These are phyloP conservation scores for Leccinum solheimii DNA, from an alignment of 1,284 basidiomycete species.

Conservation along the genomic window DNA sequence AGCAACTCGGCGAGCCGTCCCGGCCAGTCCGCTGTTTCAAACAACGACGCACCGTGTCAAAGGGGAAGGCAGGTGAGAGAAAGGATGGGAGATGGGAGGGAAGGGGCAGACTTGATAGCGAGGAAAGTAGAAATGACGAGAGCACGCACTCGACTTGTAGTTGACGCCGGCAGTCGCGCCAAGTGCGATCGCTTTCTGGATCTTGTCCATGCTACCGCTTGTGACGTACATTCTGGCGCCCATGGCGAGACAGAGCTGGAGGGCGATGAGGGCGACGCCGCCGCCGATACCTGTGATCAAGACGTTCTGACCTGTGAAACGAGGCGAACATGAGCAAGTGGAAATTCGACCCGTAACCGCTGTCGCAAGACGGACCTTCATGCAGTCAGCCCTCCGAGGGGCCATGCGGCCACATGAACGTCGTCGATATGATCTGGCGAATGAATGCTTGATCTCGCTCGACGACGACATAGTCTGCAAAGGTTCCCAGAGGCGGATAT, in stretches of 20 bases:
- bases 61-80: not conserved
- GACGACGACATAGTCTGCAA: constrained; percentile 76
- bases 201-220: constrained; percentile 70
- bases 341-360: too few relatives aligned
- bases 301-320: constrained; percentile 59
- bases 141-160: too few relatives aligned
- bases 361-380: too few relatives aligned
- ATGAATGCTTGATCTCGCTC: constrained; percentile 62
- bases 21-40: constrained; percentile 68
- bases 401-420: too few relatives aligned
- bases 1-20: constrained; percentile 53
- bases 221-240: constrained; percentile 86
- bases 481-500: constrained; percentile 64
- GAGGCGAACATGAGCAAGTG: too few relatives aligned
- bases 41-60: constrained; percentile 1
- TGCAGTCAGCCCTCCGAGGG: too few relatives aligned
- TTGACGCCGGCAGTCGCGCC: constrained; percentile 69
- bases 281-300: constrained; percentile 82
- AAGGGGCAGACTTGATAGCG: not conserved
- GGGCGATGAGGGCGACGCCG: constrained; percentile 76
- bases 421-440: constrained; percentile 57
- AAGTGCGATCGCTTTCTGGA: constrained; percentile 62
- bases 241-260: constrained; percentile 76
- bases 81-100: too few relatives aligned
- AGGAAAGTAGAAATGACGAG: too few relatives aligned